A percentile compares a stretch with the other conserved stretches of the same genome.
Conservation (phyloP, 768 basidiomycete species). For the Boletus pseudo-olivaceus region DNA sequence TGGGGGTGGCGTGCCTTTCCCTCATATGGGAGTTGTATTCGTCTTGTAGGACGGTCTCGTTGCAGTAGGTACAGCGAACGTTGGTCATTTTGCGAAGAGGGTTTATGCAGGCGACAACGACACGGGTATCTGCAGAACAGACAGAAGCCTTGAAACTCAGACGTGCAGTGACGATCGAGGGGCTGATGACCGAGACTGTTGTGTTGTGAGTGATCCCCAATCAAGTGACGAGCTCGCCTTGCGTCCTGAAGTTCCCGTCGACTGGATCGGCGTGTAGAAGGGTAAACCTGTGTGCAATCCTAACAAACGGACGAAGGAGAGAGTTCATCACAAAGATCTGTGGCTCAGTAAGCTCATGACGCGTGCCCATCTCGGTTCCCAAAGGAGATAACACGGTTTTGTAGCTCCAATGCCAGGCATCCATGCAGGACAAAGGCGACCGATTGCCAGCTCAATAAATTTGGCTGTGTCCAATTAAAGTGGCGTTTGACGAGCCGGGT, state of each 20-base stretch:
- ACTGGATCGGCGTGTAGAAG: neutral
- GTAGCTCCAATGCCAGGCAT: neutral
- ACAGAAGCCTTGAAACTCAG: neutral
- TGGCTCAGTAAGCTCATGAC: neutral
- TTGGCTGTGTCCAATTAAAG: too few species aligned
- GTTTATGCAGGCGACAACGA: neutral
- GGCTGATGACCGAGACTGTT: neutral
- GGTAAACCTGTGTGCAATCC: neutral
- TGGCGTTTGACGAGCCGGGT: neutral
- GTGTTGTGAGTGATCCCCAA: neutral
- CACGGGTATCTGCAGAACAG: neutral
- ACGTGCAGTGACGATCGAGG: neutral
- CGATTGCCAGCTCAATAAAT: neutral
- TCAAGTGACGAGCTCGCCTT: neutral
- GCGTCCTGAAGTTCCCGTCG: neutral
- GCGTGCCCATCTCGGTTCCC: neutral
- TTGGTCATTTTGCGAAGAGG: neutral
- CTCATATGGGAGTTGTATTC: constrained; percentile 9
- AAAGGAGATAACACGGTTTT: constrained; percentile 2
- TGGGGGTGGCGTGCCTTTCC: constrained; percentile 10
- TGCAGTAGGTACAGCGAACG: constrained; percentile 16
- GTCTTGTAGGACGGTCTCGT: neutral
- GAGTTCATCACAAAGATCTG: neutral
- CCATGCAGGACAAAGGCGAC: neutral
- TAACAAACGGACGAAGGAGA: neutral